Percentiles rank a stretch among this genome's conserved stretches.
phyloP scores from a whole-genome alignment of 306 rosid species.

The Sphenostylis stenocarpa region DNA sequence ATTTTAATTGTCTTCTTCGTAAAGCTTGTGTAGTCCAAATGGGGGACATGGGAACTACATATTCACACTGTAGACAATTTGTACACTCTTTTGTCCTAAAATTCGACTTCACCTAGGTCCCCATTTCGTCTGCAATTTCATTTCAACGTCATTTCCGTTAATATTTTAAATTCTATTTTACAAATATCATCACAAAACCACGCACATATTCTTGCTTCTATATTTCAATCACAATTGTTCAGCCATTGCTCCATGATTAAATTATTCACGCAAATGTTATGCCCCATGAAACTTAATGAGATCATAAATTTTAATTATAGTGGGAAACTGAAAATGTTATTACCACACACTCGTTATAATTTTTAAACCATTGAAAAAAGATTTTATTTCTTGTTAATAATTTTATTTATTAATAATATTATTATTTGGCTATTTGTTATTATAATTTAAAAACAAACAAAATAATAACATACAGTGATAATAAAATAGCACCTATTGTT shows the following conservation, averaged over 20 bases:
- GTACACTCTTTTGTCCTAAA: slow-evolving; percentile 42
- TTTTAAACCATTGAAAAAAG: too few relatives aligned
- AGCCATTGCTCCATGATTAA: not conserved
- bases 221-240: not conserved
- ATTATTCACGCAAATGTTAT: not conserved
- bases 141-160: slow-evolving; percentile 21
- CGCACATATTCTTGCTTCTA: not conserved
- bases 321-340: too few relatives aligned
- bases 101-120: slow-evolving; percentile 37
- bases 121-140: slow-evolving; percentile 36
- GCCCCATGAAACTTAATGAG: too few relatives aligned
- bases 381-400: too few relatives aligned
- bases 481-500: too few relatives aligned
- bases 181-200: slow-evolving; percentile 3
- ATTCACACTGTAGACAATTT: slow-evolving; percentile 41
- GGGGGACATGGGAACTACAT: slow-evolving; percentile 41
- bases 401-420: too few relatives aligned
- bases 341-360: too few relatives aligned
- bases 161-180: not conserved
- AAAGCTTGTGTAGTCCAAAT: slow-evolving; percentile 43
- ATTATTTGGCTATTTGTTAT: too few relatives aligned
- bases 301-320: too few relatives aligned
- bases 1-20: slow-evolving; percentile 29
- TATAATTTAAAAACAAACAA: too few relatives aligned
- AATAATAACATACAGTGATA: too few relatives aligned